Base-by-base conservation (phyloP, 164 flowering plant genomes). In the Stephania japonica region DNA sequence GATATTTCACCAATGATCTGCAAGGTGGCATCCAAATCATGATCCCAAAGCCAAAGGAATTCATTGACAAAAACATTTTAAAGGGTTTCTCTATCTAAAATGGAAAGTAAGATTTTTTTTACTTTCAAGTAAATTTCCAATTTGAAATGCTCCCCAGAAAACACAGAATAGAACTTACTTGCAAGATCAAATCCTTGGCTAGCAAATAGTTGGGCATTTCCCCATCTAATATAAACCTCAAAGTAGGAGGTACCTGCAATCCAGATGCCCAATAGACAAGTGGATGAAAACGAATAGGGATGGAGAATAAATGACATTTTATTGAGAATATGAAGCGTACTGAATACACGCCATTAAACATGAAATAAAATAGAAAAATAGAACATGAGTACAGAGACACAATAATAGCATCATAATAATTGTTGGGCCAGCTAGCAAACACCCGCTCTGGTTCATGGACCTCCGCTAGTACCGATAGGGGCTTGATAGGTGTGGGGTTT, bases 1-100 rank as follows among this genome's bases (percentile, higher is more conserved):
- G 89, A 85, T 71, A 96, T 96, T 85, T 96, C 99, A 80, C 99
- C 99, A 82, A 96, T 96, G 68, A 96, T 92, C 98, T 96, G 87
- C 84, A 84, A 71, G 42, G 49, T 18, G 21, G 24, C 42, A 43
- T 70, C 10, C n/a, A 67, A 21, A 47, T 67, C 16, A n/a, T 26
- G 24, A 65, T 23, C 4, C 18, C 1, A 43, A 21, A 1, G 43
- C 18, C 1, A 43, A 21, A 1, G 43, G 41, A 62, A 65, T 66
- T 24, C 38, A 69, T 7, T 41, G 32, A 8, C 11, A 21, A 38
- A 32, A 32, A 32, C 38, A 32, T 32, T 32, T 32, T 32, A 32
- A 32, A 32, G 38, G 38, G 38, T 32, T 32, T 32, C 3, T 32
- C 38, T 32, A 32, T 32, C 38, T 32, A 32, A 32, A 32, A 32